Evolutionary conservation across 345 rosid genomes (phyloP), one percentile per base, ranked within the genome.

Genomic region (Hibiscus trionum): DNA sequence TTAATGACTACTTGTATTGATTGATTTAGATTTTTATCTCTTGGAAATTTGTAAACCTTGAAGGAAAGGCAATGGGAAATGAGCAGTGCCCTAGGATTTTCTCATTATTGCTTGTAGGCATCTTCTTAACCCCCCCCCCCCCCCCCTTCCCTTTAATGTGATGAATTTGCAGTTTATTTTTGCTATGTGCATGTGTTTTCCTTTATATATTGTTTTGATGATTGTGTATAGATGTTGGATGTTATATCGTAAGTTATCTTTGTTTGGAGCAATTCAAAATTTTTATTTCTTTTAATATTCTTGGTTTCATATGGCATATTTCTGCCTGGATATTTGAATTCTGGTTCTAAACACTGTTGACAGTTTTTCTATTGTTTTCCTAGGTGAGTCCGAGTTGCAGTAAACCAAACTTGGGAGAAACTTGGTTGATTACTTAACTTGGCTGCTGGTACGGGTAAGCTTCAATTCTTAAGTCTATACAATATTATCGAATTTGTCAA

Each of bases 1-100:
- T 62, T 35, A n/a, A 75, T 72, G 71, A 47, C 49, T 47, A 35
- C 19, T 64, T 73, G 42, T 39, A 29, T 3, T 57, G 47, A 16
- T 57, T 8, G 17, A 11, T n/a, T 71, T 67, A 4, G 37, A 15
- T 62, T 39, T 37, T 39, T 26, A 35, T 37, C 42, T 27, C 60
- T 50, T 50, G 44, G 59, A 29, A 29, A 16, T 16, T 16, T 68
- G 71, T 68, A 68, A 68, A 26, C 59, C 24, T 68, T 8, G 11
- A 55, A 19, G 66, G 11, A 31, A 31, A 61, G 66, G 39, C 21
- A 61, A 61, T 31, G 66, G 4, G 21, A 61, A 61, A 31, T 11
- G 16, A 29, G 19, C 5, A 44, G 47, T 29, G 66, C 42, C 44
- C 11, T 31, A 31, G 12, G 44, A 15, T 61, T 60, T 68, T 49